Evolutionary conservation across 805 yeast genomes (phyloP), one percentile per base, ranked within the genome.

Genomic region (Candida vaughaniae): DNA sequence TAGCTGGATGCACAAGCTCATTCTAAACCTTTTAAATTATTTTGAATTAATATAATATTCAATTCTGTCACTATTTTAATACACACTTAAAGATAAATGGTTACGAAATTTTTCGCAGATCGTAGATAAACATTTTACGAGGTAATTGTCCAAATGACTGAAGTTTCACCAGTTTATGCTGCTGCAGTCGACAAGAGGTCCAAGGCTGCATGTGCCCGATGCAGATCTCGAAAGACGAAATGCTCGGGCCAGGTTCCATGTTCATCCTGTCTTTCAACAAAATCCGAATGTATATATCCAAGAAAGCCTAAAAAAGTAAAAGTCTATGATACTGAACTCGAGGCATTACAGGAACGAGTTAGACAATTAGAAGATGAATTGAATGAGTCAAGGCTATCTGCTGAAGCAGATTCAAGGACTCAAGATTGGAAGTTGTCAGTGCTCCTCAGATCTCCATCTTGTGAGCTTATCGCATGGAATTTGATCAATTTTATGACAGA

Each of bases 221-320:
- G 63, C 31, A 39, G 55, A 19, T 33, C 30, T n/a, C 37, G 63
- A n/a, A 58, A 56, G 40, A 53, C 59, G 1, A 53, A 54, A 33
- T 58, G 64, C 30, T 39, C 55, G 2, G 62, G 62, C 1, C 41
- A 37, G 8, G 31, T 30, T 11, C 64, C 64, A 1, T 58, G 64
- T 35, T 36, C 38, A 11, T 18, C 49, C 1, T 58, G 62, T 34
- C 10, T 34, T 4, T 26, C 33, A 3, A 36, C 42, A 2, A 42
- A 46, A 5, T 14, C 20, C 4, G 47, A 41, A 25, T 58, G 64
- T 42, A 36, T 43, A 12, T 58, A 48, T 23, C 46, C 50, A 14
- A 35, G 53, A 29, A 56, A 52, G 33, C 48, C 55, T 11, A 48
- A 46, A 35, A 41, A 42, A 31, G 35, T 57, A 0, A 31, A 31